These are phyloP conservation scores for Actinomortierella ambigua DNA, from an alignment of 371 early-diverging fungal genomes.

Conservation along the genomic window DNA sequence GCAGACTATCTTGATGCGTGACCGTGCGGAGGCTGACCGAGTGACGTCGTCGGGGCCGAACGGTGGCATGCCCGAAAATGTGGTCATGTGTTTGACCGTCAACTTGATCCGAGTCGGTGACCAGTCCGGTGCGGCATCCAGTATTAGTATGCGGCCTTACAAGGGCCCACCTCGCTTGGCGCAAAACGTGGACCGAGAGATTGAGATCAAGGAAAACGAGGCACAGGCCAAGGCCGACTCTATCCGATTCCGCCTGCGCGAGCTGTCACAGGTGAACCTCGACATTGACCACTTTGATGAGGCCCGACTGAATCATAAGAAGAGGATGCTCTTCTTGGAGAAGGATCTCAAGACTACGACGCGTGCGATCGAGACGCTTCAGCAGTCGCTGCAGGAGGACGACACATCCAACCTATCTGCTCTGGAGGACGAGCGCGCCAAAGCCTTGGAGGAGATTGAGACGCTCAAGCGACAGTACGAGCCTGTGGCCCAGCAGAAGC, in stretches of 20 bases:
- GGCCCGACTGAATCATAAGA: constrained; percentile 17
- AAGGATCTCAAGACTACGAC: constrained; percentile 14
- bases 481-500: constrained; percentile 29
- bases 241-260: constrained; percentile 16
- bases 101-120: constrained; percentile 75
- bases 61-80: constrained; percentile 70
- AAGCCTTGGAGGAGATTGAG: constrained; percentile 36
- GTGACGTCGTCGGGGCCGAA: constrained; percentile 58
- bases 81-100: constrained; percentile 67
- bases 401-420: constrained; percentile 16
- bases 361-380: constrained; percentile 17
- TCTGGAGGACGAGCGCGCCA: constrained; percentile 48
- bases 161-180: constrained; percentile 57
- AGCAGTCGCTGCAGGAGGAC: constrained; percentile 17
- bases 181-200: constrained; percentile 50
- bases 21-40: constrained; percentile 74
- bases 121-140: constrained; percentile 42
- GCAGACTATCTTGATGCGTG: constrained; percentile 73
- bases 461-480: constrained; percentile 41
- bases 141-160: constrained; percentile 48
- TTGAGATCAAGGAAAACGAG: constrained; percentile 43
- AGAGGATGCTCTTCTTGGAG: not conserved
- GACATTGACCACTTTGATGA: constrained; percentile 13
- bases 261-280: constrained; percentile 22
- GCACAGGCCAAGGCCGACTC: constrained; percentile 31